Evolutionary conservation across 2,329 filamentous ascomycete genomes (phyloP).

Genomic region (Phialophora expanda): DNA sequence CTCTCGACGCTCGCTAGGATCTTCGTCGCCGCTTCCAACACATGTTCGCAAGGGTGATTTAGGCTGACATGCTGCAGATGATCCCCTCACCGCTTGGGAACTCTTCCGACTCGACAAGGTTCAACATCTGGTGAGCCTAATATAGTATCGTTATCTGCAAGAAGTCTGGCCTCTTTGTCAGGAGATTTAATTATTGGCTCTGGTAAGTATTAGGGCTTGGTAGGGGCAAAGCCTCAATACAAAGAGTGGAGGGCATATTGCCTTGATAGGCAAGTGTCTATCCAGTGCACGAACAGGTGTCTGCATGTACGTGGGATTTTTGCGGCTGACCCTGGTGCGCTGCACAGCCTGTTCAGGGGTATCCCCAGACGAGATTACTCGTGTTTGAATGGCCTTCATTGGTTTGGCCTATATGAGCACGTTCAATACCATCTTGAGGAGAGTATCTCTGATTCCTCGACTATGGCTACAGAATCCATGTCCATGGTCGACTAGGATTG

Average conservation of each 20-base stretch:
- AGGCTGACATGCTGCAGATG: slow-evolving; percentile 14
- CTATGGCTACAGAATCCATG: background rate
- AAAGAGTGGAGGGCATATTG: slow-evolving; percentile 6
- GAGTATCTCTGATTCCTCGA: background rate
- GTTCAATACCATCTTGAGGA: too few relatives aligned
- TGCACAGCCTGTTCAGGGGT: too few relatives aligned
- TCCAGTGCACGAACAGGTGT: background rate
- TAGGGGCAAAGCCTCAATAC: slow-evolving; percentile 10
- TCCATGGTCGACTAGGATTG: background rate
- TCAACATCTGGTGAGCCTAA: background rate
- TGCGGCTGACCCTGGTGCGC: too few relatives aligned
- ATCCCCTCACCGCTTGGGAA: slow-evolving; percentile 17
- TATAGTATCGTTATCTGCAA: slow-evolving; percentile 1
- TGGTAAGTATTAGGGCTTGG: background rate
- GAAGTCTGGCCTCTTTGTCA: too few relatives aligned
- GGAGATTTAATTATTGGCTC: background rate
- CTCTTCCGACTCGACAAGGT: slow-evolving; percentile 14
- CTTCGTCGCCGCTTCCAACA: background rate
- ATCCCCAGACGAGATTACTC: too few relatives aligned
- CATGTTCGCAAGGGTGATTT: background rate
- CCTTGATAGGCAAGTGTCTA: slow-evolving; percentile 14
- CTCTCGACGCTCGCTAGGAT: background rate
- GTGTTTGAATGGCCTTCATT: too few relatives aligned
- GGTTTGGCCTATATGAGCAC: too few relatives aligned
- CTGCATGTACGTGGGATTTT: background rate